Conservation (phyloP, 2,329 filamentous ascomycete genomes). For the Talaromyces amestolkiae region DNA sequence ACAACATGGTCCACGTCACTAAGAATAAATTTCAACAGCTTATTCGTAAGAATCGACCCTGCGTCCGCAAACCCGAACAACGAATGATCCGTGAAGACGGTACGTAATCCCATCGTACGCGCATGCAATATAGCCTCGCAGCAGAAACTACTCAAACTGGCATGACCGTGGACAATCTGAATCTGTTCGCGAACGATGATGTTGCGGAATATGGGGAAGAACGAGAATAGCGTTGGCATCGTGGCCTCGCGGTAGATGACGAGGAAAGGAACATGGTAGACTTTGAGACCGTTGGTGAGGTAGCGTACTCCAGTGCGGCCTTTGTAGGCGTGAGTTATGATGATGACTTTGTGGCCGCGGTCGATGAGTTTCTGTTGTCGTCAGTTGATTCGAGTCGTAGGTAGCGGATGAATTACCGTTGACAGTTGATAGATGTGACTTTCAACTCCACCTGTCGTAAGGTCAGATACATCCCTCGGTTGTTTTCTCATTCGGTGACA, state of each 20-base stretch:
- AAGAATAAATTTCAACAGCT: slow-evolving; percentile 89
- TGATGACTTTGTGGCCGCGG: slow-evolving; percentile 94
- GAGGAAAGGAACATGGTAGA: slow-evolving; percentile 95
- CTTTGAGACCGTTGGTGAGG: slow-evolving; percentile 94
- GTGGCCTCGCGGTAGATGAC: slow-evolving; percentile 92
- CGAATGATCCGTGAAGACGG: slow-evolving; percentile 96
- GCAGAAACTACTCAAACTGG: slow-evolving; percentile 85
- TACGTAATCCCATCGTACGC: slow-evolving; percentile 90
- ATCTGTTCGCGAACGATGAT: slow-evolving; percentile 93
- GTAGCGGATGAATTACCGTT: slow-evolving; percentile 51
- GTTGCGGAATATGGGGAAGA: slow-evolving; percentile 96
- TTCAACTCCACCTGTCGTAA: slow-evolving; percentile 70
- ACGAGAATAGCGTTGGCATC: slow-evolving; percentile 96
- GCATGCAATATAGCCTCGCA: slow-evolving; percentile 94
- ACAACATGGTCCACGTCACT: slow-evolving; percentile 98
- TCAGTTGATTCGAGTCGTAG: slow-evolving; percentile 7
- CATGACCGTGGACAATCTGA: slow-evolving; percentile 97
- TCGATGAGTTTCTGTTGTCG: slow-evolving; percentile 79
- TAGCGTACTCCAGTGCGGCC: slow-evolving; percentile 90
- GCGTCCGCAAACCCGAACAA: slow-evolving; percentile 97
- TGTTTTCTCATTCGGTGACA: slow-evolving; percentile 28
- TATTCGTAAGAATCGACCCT: slow-evolving; percentile 92
- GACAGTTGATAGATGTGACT: slow-evolving; percentile 98
- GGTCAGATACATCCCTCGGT: background rate
- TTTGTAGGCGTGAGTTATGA: slow-evolving; percentile 93